phyloP scores from a whole-genome alignment of 768 basidiomycete genomes.

The Boletus eberwhitei region DNA sequence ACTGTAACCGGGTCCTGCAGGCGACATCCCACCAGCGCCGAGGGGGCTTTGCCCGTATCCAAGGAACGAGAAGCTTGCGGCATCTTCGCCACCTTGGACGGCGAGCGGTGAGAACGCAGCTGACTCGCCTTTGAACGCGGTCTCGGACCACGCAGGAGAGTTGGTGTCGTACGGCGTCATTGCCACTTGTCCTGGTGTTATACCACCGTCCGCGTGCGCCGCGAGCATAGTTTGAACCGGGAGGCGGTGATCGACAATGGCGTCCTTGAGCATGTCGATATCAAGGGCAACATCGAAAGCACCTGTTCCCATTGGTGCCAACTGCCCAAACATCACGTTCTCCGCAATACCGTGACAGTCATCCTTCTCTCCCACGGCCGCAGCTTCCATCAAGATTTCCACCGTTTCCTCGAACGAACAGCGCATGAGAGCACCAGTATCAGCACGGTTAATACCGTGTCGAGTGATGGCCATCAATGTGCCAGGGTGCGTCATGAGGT shows the following conservation, averaged over 20 bases:
- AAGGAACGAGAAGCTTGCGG: constrained; percentile 68
- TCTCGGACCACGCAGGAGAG: constrained; percentile 80
- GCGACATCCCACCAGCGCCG: constrained; percentile 85
- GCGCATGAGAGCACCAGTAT: constrained; percentile 98
- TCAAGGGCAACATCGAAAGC: constrained; percentile 94
- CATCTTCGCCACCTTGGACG: constrained; percentile 80
- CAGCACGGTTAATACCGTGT: constrained; percentile 97
- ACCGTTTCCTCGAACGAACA: constrained; percentile 99
- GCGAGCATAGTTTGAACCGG: constrained; percentile 80
- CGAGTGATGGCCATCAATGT: constrained; percentile 97
- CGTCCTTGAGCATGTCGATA: constrained; percentile 97
- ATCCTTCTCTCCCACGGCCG: constrained; percentile 96
- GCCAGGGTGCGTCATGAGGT: constrained; percentile 97
- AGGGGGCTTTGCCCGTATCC: constrained; percentile 84
- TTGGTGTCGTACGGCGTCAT: constrained; percentile 97
- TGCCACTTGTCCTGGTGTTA: constrained; percentile 87
- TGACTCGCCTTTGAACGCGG: constrained; percentile 74
- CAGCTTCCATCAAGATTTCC: constrained; percentile 98
- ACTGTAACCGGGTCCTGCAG: constrained; percentile 82
- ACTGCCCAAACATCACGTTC: constrained; percentile 98
- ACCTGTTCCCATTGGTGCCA: constrained; percentile 99
- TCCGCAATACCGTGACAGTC: constrained; percentile 99
- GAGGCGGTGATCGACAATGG: constrained; percentile 92
- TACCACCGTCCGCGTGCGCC: constrained; percentile 78
- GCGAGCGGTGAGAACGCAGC: constrained; percentile 96